Base-by-base conservation (phyloP, 306 rosid genomes). In the Glycine tomentella region DNA sequence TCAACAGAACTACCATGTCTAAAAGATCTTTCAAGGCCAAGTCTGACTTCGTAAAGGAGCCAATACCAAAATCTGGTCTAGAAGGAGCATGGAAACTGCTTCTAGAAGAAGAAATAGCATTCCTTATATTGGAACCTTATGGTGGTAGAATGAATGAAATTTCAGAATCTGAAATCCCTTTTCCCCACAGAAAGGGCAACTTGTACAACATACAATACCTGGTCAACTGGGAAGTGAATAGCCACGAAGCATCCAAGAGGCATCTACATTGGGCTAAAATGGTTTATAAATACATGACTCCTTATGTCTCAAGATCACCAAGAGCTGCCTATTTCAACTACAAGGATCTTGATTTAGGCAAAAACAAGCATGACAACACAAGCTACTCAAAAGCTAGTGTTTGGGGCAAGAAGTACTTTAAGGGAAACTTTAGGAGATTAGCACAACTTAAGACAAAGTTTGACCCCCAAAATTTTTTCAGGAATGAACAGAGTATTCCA, bases 91-190 rank as follows among this genome's bases (percentile, higher is more conserved):
- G 95, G 93, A 52, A 66, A 25, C 83, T 65, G 87, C 80, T 92
- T 34, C 67, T 58, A 63, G 57, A 86, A 64, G 93, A 86, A 38
- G 83, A 88, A 11, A 8, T 48, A 20, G 77, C 83, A 9, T 6
- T 66, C 10, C 34, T 91, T 40, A 85, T 88, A 61, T 45, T 86
- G 78, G 87, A 88, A 8, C 94, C 94, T 9, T 80, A 7, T 56
- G 97, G 97, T 1, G 90, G 91, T 2, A 87, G n/a, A 67, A 90
- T 90, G 94, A 76, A 16, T 70, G 85, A 87, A 78, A 88, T 90
- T 61, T 61, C 83, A 44, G 89, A 85, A 13, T 62, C 69, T 13
- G 80, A 84, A 40, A 82, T 73, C 61, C 87, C 94, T 7, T 91
- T 91, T 73, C 91, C 94, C n/a, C 91, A 91, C 45, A 85, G 91